These are phyloP conservation scores for Bruguiera parviflora DNA, from an alignment of 345 rosid genomes.

Conservation along the genomic window DNA sequence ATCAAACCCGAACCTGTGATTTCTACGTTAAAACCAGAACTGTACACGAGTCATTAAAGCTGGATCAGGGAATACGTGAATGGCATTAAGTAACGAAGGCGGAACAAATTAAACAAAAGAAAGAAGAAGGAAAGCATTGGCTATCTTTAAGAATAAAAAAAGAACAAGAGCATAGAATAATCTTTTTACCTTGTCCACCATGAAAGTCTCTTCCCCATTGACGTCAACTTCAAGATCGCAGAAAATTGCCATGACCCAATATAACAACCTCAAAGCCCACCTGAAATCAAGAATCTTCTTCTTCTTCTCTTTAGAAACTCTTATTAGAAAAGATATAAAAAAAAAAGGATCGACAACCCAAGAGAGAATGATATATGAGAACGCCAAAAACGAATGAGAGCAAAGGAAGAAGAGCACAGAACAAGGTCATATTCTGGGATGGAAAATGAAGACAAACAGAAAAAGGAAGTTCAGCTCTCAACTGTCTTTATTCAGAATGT, in stretches of 20 bases:
- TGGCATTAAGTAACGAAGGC: not conserved
- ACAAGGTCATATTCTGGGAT: not conserved
- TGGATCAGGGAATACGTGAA: not conserved
- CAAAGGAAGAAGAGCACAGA: not conserved
- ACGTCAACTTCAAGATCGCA: conserved; percentile 93
- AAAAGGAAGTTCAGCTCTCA: conserved; percentile 20
- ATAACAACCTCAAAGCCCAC: conserved; percentile 22
- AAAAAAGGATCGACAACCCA: conserved; percentile 17
- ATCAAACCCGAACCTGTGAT: conserved; percentile 2
- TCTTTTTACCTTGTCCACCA: conserved; percentile 66
- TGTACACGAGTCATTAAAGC: not conserved
- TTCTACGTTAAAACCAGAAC: not conserved
- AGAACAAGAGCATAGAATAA: conserved; percentile 4
- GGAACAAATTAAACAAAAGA: conserved; percentile 2
- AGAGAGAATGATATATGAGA: conserved; percentile 12
- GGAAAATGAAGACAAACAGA: conserved; percentile 42
- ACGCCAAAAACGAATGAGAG: not conserved
- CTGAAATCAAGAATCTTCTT: conserved; percentile 29
- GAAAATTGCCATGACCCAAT: conserved; percentile 57
- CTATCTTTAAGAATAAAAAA: not conserved
- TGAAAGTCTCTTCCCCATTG: conserved; percentile 82
- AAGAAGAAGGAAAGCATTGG: too few species aligned
- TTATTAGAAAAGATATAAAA: not conserved
- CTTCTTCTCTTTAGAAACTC: not conserved
- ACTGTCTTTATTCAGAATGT: conserved; percentile 30